phyloP scores from a whole-genome alignment of 495 filamentous ascomycete species.

The Filosporella fistucella region DNA sequence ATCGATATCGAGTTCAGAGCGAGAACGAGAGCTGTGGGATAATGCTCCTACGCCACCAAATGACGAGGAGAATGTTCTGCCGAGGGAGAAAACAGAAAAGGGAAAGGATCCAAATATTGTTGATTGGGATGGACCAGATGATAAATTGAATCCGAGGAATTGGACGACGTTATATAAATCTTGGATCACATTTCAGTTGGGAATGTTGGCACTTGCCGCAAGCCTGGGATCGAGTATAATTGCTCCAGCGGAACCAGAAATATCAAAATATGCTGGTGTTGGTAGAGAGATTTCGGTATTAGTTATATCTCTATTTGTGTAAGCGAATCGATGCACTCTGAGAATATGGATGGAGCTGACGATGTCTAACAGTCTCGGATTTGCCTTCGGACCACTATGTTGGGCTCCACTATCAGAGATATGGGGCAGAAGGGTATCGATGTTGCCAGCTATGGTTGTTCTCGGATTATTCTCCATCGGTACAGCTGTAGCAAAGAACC shows the following conservation, averaged over 20 bases:
- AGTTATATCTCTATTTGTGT: slow-evolving; percentile 25
- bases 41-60: slow-evolving; percentile 9
- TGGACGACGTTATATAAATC: slow-evolving; percentile 38
- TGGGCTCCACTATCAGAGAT: slow-evolving; percentile 40
- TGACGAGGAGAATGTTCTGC: slow-evolving; percentile 17
- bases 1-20: background rate
- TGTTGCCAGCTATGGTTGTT: slow-evolving; percentile 41
- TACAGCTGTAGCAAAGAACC: slow-evolving; percentile 32
- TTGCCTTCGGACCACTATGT: slow-evolving; percentile 27
- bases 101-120: slow-evolving; percentile 17
- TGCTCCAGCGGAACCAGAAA: slow-evolving; percentile 37
- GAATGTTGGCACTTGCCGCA: slow-evolving; percentile 43
- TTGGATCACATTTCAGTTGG: slow-evolving; percentile 45
- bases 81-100: slow-evolving; percentile 1
- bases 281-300: slow-evolving; percentile 27
- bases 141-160: slow-evolving; percentile 41
- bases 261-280: slow-evolving; percentile 30
- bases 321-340: slow-evolving; percentile 3
- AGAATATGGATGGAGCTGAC: background rate
- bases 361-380: slow-evolving; percentile 29
- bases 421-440: slow-evolving; percentile 37
- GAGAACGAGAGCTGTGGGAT: background rate
- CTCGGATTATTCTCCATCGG: slow-evolving; percentile 40
- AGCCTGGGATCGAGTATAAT: slow-evolving; percentile 46
- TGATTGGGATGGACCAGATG: slow-evolving; percentile 21